These are phyloP conservation scores for Pleurotus sapidus DNA, from an alignment of 768 basidiomycete species.

Conservation along the genomic window DNA sequence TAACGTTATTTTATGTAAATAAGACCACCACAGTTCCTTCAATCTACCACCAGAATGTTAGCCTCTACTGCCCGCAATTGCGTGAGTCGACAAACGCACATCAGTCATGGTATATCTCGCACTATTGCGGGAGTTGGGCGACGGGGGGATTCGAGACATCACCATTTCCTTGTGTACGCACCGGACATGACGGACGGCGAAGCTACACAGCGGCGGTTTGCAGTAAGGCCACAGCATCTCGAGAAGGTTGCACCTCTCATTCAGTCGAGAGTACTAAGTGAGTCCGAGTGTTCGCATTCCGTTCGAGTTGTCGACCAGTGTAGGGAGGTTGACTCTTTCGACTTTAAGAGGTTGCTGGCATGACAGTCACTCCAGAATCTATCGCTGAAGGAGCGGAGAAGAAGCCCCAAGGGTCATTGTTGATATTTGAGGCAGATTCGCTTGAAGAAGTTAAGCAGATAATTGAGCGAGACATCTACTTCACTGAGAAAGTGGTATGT, in stretches of 20 bases:
- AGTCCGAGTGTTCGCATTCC: constrained; percentile 11
- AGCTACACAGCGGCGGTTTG: constrained; percentile 39
- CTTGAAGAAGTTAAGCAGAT: constrained; percentile 35
- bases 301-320: neutral
- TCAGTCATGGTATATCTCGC: too few species aligned
- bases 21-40: too few species aligned
- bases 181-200: constrained; percentile 49
- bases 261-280: constrained; percentile 40
- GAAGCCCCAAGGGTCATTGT: constrained; percentile 47
- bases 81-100: too few species aligned
- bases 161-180: constrained; percentile 51
- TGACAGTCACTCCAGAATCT: constrained; percentile 44
- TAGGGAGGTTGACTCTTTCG: neutral
- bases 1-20: too few species aligned
- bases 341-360: constrained; percentile 46
- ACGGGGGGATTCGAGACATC: constrained; percentile 4
- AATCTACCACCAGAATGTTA: too few species aligned
- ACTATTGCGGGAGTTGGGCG: too few species aligned
- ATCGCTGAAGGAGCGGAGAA: constrained; percentile 27
- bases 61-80: too few species aligned
- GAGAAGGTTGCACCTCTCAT: constrained; percentile 31
- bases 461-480: constrained; percentile 34
- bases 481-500: constrained; percentile 36
- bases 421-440: constrained; percentile 51
- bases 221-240: constrained; percentile 44